phyloP scores from a whole-genome alignment of 2,329 filamentous ascomycete genomes.

The Septoria petroselini region DNA sequence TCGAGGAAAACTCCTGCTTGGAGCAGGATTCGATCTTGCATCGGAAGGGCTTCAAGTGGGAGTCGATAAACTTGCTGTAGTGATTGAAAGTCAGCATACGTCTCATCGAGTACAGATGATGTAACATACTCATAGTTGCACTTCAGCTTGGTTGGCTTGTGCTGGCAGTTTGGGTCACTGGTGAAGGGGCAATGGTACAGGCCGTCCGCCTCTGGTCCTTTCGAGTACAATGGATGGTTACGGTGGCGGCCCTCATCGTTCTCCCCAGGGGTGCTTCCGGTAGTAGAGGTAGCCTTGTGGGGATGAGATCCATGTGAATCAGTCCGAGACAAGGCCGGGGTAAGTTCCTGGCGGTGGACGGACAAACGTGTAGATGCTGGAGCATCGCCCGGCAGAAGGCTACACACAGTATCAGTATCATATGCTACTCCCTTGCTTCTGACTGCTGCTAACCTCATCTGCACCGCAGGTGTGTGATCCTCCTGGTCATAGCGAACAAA shows the following conservation, averaged over 20 bases:
- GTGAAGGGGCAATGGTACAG: conserved; percentile 92
- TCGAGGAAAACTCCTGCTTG: conserved; percentile 88
- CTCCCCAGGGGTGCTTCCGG: conserved; percentile 25
- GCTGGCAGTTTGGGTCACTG: conserved; percentile 66
- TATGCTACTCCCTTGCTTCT: neutral
- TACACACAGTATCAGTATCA: conserved; percentile 25
- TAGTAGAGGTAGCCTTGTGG: conserved; percentile 14
- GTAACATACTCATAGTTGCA: conserved; percentile 93
- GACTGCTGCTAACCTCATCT: conserved; percentile 29
- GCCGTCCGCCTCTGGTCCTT: conserved; percentile 64
- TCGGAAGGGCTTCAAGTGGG: conserved; percentile 91
- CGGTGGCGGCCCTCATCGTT: conserved; percentile 39
- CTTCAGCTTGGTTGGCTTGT: conserved; percentile 93
- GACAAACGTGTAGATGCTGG: conserved; percentile 5
- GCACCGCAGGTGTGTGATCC: conserved; percentile 8
- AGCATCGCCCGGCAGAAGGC: conserved; percentile 18
- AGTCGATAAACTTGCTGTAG: conserved; percentile 90
- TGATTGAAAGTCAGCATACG: conserved; percentile 8
- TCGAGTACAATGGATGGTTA: conserved; percentile 67
- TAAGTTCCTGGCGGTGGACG: conserved; percentile 11
- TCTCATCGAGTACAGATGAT: conserved; percentile 16
- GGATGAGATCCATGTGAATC: conserved; percentile 10
- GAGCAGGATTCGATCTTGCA: conserved; percentile 84
- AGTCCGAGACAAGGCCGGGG: conserved; percentile 8
- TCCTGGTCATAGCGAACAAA: conserved; percentile 35